Percentiles rank a stretch among this genome's conserved stretches.
Conservation (phyloP, 139 green algal genomes). For the Tetradesmus obliquus region DNA sequence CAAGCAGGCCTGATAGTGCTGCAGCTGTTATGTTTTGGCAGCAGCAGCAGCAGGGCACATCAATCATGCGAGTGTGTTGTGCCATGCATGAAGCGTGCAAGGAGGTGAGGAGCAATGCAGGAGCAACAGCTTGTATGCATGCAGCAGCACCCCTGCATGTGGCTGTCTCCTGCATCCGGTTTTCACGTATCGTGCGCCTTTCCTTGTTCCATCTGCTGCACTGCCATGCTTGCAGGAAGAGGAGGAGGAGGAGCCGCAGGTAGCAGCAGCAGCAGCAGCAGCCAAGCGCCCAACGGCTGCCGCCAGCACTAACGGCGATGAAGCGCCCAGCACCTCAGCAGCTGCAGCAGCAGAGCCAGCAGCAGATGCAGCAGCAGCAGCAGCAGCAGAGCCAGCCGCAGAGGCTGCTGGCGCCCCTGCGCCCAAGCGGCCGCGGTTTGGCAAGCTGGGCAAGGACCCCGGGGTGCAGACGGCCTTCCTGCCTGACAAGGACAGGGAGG, state of each 20-base stretch:
- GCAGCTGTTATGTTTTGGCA: background rate
- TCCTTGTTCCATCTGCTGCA: background rate
- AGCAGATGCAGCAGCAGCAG: constrained; percentile 14
- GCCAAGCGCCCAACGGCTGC: background rate
- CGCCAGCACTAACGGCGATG: background rate
- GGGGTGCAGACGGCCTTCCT: constrained; percentile 88
- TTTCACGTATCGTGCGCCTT: background rate
- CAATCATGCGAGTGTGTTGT: background rate
- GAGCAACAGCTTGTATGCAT: background rate
- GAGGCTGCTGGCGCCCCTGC: background rate
- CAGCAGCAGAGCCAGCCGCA: background rate
- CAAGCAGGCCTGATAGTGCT: background rate
- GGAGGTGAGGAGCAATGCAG: background rate
- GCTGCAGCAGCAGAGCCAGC: background rate
- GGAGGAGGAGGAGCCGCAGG: background rate
- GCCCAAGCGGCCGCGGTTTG: constrained; percentile 51
- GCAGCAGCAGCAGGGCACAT: background rate
- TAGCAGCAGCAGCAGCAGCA: constrained; percentile 8
- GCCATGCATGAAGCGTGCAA: background rate
- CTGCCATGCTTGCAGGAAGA: constrained; percentile 41
- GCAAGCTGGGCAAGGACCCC: constrained; percentile 91
- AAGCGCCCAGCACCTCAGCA: constrained; percentile 6
- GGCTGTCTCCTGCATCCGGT: background rate
- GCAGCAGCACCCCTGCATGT: background rate
- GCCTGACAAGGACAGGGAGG: constrained; percentile 90